These are phyloP conservation scores for Cordyceps tenuipes DNA, from an alignment of 2,329 filamentous ascomycete genomes.

Conservation along the genomic window DNA sequence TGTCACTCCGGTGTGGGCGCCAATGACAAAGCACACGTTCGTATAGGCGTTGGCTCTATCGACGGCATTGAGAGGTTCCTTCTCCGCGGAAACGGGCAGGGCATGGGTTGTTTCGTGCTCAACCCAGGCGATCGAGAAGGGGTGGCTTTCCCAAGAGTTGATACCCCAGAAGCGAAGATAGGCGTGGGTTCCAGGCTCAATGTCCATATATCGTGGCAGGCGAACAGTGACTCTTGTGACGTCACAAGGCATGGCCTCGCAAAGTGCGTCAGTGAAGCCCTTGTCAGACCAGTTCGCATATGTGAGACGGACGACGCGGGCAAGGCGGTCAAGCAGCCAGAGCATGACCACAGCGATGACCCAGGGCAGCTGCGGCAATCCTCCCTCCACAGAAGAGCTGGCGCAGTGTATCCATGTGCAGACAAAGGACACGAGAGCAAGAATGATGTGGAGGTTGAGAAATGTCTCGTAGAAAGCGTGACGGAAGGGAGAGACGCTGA, in stretches of 20 bases:
- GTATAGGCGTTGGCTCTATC: constrained; percentile 39
- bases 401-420: constrained; percentile 71
- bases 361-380: constrained; percentile 66
- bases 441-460: constrained; percentile 72
- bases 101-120: constrained; percentile 41
- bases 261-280: constrained; percentile 54
- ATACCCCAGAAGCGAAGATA: constrained; percentile 64
- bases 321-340: constrained; percentile 65
- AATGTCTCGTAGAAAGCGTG: constrained; percentile 98
- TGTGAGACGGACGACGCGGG: constrained; percentile 53
- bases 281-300: constrained; percentile 57
- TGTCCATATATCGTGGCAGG: constrained; percentile 56
- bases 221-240: constrained; percentile 62
- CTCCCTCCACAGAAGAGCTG: constrained; percentile 52
- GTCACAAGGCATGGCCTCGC: constrained; percentile 63
- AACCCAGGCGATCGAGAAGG: constrained; percentile 72
- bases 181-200: constrained; percentile 64
- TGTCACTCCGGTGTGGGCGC: constrained; percentile 82
- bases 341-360: constrained; percentile 65
- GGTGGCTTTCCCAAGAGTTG: constrained; percentile 64
- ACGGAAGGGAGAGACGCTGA: constrained; percentile 70
- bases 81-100: constrained; percentile 33
- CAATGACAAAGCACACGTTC: constrained; percentile 72
- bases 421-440: constrained; percentile 59
- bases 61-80: constrained; percentile 29